Base-by-base conservation (phyloP, 805 yeast genomes). In the Ogataea trehaloabstinens region DNA sequence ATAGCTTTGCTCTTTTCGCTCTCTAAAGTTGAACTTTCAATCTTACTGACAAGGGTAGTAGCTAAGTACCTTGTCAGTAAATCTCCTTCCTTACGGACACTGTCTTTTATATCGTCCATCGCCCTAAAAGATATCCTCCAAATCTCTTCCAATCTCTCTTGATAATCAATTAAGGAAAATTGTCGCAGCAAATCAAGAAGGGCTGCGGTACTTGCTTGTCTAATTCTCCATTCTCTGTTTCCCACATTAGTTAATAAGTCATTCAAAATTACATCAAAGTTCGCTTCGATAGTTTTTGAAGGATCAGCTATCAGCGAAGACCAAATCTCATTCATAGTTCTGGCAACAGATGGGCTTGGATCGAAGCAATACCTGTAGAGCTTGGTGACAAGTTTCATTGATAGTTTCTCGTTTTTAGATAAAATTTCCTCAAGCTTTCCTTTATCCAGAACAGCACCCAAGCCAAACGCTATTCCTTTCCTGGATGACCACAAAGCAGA, bases 41-140 rank as follows among this genome's bases (percentile, higher is more conserved):
- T 70, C 18, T 76, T 69, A 28, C 78, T 69, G 3, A 81, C 78
- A 48, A 88, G 65, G 4, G 75, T 70, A 13, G 79, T 71, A 0
- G 95, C 78, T 19, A 90, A 68, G 7, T 74, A 70, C 45, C 80
- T 76, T 1, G 95, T 78, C 27, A 93, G 65, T 24, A 73, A 74
- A 28, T 71, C 64, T 7, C 95, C 97, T 32, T 87, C 95, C 41
- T 75, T 76, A 35, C 97, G 71, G 3, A 93, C 96, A 63, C 95
- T 85, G 25, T 87, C 96, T 60, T 93, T 93, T 42, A 91, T 87
- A 65, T 91, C 98, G 64, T 91, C 99, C 75, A 91, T 76, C 0
- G 78, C 76, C 53, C 99, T 74, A 65, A 91, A 90, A 34, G 90
- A 81, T 85, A 86, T 81, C 4, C 73, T 69, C 97, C 97, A 91